Base-by-base conservation (phyloP, 2,329 filamentous ascomycete genomes). In the Fusarium papillatum region DNA sequence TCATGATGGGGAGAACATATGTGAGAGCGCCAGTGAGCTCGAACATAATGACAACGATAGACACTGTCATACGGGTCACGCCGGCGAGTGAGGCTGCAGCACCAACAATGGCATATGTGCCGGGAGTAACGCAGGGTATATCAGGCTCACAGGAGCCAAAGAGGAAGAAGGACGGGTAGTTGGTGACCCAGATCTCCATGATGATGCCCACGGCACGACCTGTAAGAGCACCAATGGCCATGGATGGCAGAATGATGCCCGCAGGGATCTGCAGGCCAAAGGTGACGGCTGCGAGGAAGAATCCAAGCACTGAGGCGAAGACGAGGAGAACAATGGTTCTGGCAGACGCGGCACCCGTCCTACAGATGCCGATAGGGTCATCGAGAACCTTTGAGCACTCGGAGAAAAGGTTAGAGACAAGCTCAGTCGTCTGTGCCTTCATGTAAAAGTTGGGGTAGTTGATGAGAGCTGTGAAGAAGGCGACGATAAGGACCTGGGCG, bases 11-110 rank as follows among this genome's bases (percentile, higher is more conserved):
- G 10, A 99, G 91, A 61, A 99, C 96, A 82, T 98, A 98, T 1
- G 95, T 98, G 34, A 99, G 89, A 2, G 97, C 97, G 64, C 97
- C 97, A 0, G 97, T 99, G 68, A 99, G 92, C 86, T 99, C 97
- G 81, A 99, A 99, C 94, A 98, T 98, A 86, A 99, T 99, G 80
- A 98, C 97, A 7, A 99, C 96, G 77, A 99, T 98, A 16, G 96
- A 98, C 14, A 98, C 95, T 0, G 97, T 99, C 93, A 99, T 97
- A 77, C 96, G 92, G 22, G 96, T 98, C 41, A 97, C 95, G 60
- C 97, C 97, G 8, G 95, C 95, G 2, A 99, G 91, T n/a, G 96
- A 95, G 6, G 97, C 96, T 1, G 97, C 96, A 1, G 97, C 97
- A 39, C 97, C 97, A 73, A 99, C 94, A 79, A 99, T 98, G 74